A percentile compares a stretch with the other conserved stretches of the same genome.
phyloP scores from a whole-genome alignment of 2,329 filamentous ascomycete species.

The Dryadomyces quercus-mongolicae region DNA sequence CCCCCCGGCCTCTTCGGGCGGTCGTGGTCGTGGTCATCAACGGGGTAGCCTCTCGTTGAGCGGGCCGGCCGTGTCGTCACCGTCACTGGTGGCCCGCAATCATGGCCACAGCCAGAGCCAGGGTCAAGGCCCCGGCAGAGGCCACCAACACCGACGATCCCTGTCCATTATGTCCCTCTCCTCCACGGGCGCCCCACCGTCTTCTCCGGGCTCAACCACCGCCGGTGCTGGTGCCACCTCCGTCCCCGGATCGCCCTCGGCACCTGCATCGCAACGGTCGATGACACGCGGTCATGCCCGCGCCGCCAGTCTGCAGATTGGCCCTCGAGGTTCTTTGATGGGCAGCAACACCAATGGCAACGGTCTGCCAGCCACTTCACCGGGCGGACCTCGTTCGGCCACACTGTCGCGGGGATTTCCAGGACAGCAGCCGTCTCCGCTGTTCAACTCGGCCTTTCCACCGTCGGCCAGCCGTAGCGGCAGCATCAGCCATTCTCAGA shows the following conservation, averaged over 20 bases:
- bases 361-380: not conserved
- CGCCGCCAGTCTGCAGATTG: slow-evolving; percentile 71
- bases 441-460: slow-evolving; percentile 44
- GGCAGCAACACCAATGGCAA: slow-evolving; percentile 11
- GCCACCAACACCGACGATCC: slow-evolving; percentile 62
- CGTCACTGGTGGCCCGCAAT: not conserved
- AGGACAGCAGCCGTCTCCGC: slow-evolving; percentile 30
- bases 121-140: not conserved
- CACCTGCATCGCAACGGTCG: slow-evolving; percentile 18
- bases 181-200: slow-evolving; percentile 28
- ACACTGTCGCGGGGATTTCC: slow-evolving; percentile 30
- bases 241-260: not conserved
- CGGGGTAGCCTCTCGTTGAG: slow-evolving; percentile 12
- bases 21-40: slow-evolving; percentile 8
- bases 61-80: slow-evolving; percentile 5
- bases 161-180: slow-evolving; percentile 75
- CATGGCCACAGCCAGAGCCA: not conserved
- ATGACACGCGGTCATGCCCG: slow-evolving; percentile 56
- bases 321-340: slow-evolving; percentile 31
- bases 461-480: slow-evolving; percentile 16
- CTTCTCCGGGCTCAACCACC: not conserved
- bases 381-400: slow-evolving; percentile 15
- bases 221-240: slow-evolving; percentile 5
- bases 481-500: not conserved
- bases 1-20: not conserved